Evolutionary conservation across 208 protist genomes (phyloP).

Genomic region (Crithidia acanthocephali): DNA sequence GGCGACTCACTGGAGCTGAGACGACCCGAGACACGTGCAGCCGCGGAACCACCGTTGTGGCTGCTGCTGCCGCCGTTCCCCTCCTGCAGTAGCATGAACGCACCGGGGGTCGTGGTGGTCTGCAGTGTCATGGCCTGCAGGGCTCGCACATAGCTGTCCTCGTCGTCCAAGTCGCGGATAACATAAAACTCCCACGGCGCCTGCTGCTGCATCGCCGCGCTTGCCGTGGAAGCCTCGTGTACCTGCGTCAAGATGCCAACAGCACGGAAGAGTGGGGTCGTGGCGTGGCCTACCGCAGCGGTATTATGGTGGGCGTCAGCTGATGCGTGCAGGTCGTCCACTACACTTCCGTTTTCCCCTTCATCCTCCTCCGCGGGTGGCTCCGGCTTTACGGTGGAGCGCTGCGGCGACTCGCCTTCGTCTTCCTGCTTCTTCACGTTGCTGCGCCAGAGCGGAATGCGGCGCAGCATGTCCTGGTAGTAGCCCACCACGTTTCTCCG

Average conservation of each 20-base stretch:
- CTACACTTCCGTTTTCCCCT: background rate
- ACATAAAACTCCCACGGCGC: slow-evolving; percentile 87
- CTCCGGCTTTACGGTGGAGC: slow-evolving; percentile 22
- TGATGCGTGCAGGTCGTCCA: slow-evolving; percentile 2
- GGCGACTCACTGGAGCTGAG: background rate
- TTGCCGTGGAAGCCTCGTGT: slow-evolving; percentile 41
- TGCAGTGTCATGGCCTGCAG: slow-evolving; percentile 57
- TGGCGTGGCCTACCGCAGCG: background rate
- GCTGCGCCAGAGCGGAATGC: slow-evolving; percentile 52
- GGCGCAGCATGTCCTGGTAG: slow-evolving; percentile 72
- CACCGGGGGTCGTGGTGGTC: background rate
- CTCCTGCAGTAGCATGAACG: slow-evolving; percentile 21
- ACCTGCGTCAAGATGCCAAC: slow-evolving; percentile 82
- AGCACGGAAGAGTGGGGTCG: slow-evolving; percentile 40
- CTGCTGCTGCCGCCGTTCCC: background rate
- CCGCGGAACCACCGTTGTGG: background rate
- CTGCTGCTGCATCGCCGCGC: slow-evolving; percentile 38
- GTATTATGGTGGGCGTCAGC: too few species aligned
- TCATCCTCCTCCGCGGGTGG: slow-evolving; percentile 8
- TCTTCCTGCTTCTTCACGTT: slow-evolving; percentile 12
- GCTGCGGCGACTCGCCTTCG: background rate
- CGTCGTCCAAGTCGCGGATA: slow-evolving; percentile 69
- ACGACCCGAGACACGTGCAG: background rate
- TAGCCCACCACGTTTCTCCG: slow-evolving; percentile 49
- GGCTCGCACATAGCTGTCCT: slow-evolving; percentile 50